Evolutionary conservation across 2,329 filamentous ascomycete species (phyloP).

Genomic region (Ceratocystis smalleyi): DNA sequence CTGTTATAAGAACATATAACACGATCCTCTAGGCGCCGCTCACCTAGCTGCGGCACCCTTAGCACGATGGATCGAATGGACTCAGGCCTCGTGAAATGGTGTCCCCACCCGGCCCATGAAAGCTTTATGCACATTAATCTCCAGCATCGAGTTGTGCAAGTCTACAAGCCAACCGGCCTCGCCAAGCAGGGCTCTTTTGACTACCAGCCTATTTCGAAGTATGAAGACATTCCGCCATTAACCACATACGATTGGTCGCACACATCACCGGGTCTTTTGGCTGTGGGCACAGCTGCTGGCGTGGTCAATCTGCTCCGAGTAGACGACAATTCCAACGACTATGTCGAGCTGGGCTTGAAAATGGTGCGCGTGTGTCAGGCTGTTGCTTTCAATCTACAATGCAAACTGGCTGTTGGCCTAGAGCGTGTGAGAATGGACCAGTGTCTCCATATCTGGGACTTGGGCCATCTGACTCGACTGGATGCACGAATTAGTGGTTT

Average conservation of each 20-base stretch:
- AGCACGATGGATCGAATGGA: conserved; percentile 42
- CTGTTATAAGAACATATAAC: not conserved
- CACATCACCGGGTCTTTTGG: conserved; percentile 48
- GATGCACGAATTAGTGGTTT: conserved; percentile 35
- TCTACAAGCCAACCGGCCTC: conserved; percentile 46
- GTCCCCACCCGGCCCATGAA: conserved; percentile 41
- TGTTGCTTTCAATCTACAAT: conserved; percentile 59
- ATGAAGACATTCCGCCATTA: conserved; percentile 47
- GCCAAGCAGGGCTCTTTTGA: conserved; percentile 43
- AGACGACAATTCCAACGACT: conserved; percentile 51
- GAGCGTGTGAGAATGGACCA: conserved; percentile 70
- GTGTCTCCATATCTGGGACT: conserved; percentile 70
- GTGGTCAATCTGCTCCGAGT: conserved; percentile 61
- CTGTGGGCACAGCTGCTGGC: conserved; percentile 59
- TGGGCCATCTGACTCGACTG: conserved; percentile 43
- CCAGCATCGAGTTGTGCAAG: conserved; percentile 45
- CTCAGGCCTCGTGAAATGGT: conserved; percentile 51
- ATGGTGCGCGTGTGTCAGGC: conserved; percentile 66
- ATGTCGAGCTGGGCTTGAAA: conserved; percentile 53
- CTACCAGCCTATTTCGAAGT: conserved; percentile 39
- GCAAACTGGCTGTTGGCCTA: conserved; percentile 60
- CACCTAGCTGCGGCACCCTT: conserved; percentile 2
- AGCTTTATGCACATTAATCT: conserved; percentile 51
- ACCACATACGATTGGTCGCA: conserved; percentile 55
- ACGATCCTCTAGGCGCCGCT: not conserved